Base-by-base conservation (phyloP, 148 eudicot species). In the Simmondsia chinensis region DNA sequence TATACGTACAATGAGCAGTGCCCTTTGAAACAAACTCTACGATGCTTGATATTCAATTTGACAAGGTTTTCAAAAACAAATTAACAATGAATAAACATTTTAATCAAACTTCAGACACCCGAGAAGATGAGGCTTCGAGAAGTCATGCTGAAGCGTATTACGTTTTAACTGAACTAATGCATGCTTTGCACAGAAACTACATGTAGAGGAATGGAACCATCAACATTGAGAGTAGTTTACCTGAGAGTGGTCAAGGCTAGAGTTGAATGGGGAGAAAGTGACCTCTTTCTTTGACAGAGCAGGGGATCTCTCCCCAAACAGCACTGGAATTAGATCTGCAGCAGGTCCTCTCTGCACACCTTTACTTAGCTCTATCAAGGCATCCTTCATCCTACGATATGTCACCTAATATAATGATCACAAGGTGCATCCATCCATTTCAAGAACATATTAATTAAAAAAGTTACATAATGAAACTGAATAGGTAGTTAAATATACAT, bases 201-300 rank as follows among this genome's bases (percentile, higher is more conserved):
- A 4, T 34, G 10, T 18, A 10, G 22, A 37, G 24, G 33, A 45
- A 38, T 21, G 27, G 33, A 8, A 13, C 7, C 19, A 30, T 8
- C n/a, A 2, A 40, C 4, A 39, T 4, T 17, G 15, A 39, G 39
- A 4, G 20, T 37, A 50, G 40, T 24, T 36, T 22, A 87, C 97
- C 95, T 89, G 97, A 67, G 97, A 89, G 61, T 84, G 85, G 68
- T 89, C 97, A 53, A 89, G 78, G 60, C 72, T 80, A 30, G 57
- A 39, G 62, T 89, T 84, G 13, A 80, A 54, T 40, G 76, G 80
- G 50, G 82, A 71, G 54, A 89, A 84, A 23, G 64, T 64, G 60
- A 56, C 61, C 23, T 78, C 76, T 63, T 89, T 84, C 52, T 84
- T 84, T 30, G 80, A 44, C 49, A 47, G 69, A 33, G 71, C 63